Evolutionary conservation across 495 filamentous ascomycete species (phyloP).

Genomic region (Annulohypoxylon bovei): DNA sequence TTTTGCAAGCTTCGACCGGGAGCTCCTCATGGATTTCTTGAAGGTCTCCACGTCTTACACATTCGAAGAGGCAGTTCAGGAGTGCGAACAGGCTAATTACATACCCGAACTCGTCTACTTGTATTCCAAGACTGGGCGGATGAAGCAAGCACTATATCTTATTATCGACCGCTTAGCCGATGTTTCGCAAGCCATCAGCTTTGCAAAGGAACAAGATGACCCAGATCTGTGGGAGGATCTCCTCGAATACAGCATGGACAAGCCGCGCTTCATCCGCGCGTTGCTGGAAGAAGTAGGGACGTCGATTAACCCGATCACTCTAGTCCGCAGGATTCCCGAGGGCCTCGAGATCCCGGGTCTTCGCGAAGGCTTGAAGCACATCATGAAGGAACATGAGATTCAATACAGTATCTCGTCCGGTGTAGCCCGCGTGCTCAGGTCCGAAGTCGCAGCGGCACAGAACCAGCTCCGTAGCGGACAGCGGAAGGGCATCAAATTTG

Average conservation of each 20-base stretch:
- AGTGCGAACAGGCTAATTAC: conserved; percentile 81
- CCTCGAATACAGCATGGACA: conserved; percentile 94
- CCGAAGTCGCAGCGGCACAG: conserved; percentile 88
- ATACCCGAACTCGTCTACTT: conserved; percentile 93
- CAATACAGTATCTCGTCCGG: conserved; percentile 91
- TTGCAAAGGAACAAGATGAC: conserved; percentile 92
- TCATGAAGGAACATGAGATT: conserved; percentile 93
- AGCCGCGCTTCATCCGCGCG: conserved; percentile 90
- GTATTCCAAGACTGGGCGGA: conserved; percentile 92
- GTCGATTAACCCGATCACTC: conserved; percentile 85
- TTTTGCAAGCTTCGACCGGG: conserved; percentile 83
- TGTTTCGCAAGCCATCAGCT: conserved; percentile 89
- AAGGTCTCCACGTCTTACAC: conserved; percentile 82
- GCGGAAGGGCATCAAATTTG: conserved; percentile 86
- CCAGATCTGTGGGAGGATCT: conserved; percentile 94
- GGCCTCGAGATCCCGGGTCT: conserved; percentile 91
- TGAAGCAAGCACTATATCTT: conserved; percentile 85
- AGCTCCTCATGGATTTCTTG: conserved; percentile 86
- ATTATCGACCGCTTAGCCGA: conserved; percentile 91
- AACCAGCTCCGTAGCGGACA: conserved; percentile 78
- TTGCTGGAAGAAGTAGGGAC: conserved; percentile 94
- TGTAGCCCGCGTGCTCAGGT: conserved; percentile 83
- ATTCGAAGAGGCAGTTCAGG: conserved; percentile 79
- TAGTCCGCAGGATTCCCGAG: conserved; percentile 90
- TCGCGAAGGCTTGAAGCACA: conserved; percentile 80